Percentiles rank a stretch among this genome's conserved stretches.
Conservation (phyloP, 371 early-diverging fungal species). For the Gilbertella persicaria region DNA sequence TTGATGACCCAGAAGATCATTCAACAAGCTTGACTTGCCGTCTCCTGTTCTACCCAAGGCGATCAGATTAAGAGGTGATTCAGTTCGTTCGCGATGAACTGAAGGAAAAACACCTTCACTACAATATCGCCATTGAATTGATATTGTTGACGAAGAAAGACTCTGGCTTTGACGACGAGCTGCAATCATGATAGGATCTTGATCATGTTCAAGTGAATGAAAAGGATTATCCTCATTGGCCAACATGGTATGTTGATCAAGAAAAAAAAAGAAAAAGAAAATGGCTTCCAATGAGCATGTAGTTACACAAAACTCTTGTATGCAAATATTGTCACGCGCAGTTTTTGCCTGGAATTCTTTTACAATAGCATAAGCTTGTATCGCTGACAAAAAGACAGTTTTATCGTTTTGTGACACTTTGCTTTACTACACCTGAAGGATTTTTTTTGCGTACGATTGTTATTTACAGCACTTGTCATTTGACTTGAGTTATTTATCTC, state of each 20-base stretch:
- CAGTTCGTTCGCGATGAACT: background rate
- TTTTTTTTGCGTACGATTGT: too few species aligned
- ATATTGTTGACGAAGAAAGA: background rate
- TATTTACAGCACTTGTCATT: too few species aligned
- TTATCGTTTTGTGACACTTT: too few species aligned
- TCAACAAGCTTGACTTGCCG: constrained; percentile 49
- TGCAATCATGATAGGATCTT: constrained; percentile 38
- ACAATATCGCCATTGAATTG: constrained; percentile 5
- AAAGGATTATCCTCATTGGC: constrained; percentile 22
- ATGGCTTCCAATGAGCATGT: background rate
- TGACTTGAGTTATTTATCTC: too few species aligned
- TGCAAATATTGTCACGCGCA: too few species aligned
- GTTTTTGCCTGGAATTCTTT: too few species aligned
- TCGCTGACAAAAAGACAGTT: too few species aligned
- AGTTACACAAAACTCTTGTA: too few species aligned
- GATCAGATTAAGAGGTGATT: constrained; percentile 22
- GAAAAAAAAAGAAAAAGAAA: background rate
- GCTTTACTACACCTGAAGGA: too few species aligned
- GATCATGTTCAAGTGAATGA: constrained; percentile 25
- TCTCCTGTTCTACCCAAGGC: constrained; percentile 50
- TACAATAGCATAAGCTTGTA: too few species aligned
- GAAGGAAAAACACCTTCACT: background rate
- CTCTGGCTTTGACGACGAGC: constrained; percentile 8
- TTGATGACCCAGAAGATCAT: constrained; percentile 38
- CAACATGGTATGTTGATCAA: background rate